Evolutionary conservation across 2,329 filamentous ascomycete genomes (phyloP), one percentile per base, ranked within the genome.

Genomic region (Apiospora sp.): DNA sequence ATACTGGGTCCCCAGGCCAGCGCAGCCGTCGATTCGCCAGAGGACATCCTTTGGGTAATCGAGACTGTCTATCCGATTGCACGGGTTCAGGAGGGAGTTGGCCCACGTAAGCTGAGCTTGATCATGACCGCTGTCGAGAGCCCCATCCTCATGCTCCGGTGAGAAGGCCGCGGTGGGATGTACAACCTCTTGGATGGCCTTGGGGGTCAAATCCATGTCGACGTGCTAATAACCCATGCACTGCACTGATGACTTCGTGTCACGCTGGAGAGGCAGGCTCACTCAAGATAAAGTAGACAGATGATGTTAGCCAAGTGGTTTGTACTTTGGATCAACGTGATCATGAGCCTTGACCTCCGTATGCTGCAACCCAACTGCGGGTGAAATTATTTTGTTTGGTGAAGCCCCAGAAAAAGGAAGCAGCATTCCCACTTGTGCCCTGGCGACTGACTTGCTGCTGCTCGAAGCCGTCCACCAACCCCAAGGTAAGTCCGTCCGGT

Each of bases 1-100:
- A 76, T 87, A 89, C 78, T 90, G 89, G 14, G 87, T 90, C 5
- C 89, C 89, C 71, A 88, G 83, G 24, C 85, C 87, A 30, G 87
- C 87, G 75, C 86, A 88, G 68, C 89, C 89, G 75, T 91, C 89
- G 68, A 92, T 86, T 46, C 87, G 85, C 89, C 89, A 92, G 10
- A 88, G 79, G 1, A 88, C 84, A 0, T 80, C 75, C 19, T 76
- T 69, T 2, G 84, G 84, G 10, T 82, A 79, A 3, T 83, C 84
- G 22, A 91, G 84, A 74, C 87, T 89, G 77, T 91, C 85, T 77
- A 91, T 87, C 73, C 89, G 85, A 76, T 90, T 91, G 78, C 89
- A 90, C 10, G 89, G 89, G 74, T 91, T 91, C 58, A 91, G 82
- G 54, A 83, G 80, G 6, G 89, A 91, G 3, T 78, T 73, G 16